phyloP scores from a whole-genome alignment of 768 basidiomycete species.

The Clitopilus passeckerianus region DNA sequence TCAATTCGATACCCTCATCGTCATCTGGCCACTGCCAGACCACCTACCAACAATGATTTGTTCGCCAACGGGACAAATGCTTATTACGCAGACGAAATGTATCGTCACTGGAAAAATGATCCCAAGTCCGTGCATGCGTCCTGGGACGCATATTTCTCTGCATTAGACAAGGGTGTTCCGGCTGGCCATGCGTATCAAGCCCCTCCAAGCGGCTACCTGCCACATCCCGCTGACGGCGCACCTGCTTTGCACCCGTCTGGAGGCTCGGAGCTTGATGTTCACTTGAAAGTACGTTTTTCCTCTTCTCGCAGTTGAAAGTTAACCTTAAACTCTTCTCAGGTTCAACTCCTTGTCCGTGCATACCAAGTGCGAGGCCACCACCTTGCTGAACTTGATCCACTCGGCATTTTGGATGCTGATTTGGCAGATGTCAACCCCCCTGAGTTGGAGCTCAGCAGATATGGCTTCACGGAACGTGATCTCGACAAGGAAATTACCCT shows the following conservation, averaged over 20 bases:
- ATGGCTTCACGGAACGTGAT: constrained; percentile 93
- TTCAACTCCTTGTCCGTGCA: constrained; percentile 95
- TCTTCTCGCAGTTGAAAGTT: constrained; percentile 2
- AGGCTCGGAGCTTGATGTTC: constrained; percentile 83
- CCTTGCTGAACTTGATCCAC: constrained; percentile 91
- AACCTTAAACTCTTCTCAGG: constrained; percentile 40
- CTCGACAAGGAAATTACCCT: constrained; percentile 92
- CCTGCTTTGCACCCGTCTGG: constrained; percentile 66
- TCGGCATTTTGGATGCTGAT: constrained; percentile 90
- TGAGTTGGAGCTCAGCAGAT: constrained; percentile 90
- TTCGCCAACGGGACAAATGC: constrained; percentile 95
- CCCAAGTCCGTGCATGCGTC: constrained; percentile 89
- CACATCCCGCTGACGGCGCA: constrained; percentile 73
- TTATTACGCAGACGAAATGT: constrained; percentile 98
- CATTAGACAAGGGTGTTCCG: constrained; percentile 82
- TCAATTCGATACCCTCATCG: constrained; percentile 15
- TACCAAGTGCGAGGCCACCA: constrained; percentile 99
- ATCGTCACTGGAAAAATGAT: constrained; percentile 86
- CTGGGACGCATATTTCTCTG: constrained; percentile 93
- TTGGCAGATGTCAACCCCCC: constrained; percentile 74
- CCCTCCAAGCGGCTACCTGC: constrained; percentile 65
- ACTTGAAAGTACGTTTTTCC: constrained; percentile 68
- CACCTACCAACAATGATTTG: constrained; percentile 66
- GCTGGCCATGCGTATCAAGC: constrained; percentile 81
- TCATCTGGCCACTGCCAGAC: constrained; percentile 43